Evolutionary conservation across 441 rosid genomes (phyloP).

Genomic region (Breynia disticha): DNA sequence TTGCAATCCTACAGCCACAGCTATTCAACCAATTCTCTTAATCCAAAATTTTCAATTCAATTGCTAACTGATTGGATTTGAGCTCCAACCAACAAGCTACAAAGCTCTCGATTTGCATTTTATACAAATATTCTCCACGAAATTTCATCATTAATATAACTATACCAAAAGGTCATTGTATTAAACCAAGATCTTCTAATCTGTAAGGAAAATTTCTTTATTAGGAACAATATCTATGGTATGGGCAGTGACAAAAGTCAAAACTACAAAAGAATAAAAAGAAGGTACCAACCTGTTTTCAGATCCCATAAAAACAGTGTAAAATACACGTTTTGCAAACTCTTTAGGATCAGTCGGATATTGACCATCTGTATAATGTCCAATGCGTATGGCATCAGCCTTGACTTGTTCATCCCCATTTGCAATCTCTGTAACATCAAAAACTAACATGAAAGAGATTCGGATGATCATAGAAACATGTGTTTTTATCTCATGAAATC

Average conservation of each 20-base stretch:
- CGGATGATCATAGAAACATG: not conserved
- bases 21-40: too few species aligned
- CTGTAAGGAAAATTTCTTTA: not conserved
- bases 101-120: too few species aligned
- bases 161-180: too few species aligned
- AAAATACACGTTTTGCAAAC: slow-evolving; percentile 84
- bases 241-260: not conserved
- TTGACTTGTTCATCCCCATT: slow-evolving; percentile 90
- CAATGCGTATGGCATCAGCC: slow-evolving; percentile 84
- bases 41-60: too few species aligned
- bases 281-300: slow-evolving; percentile 69
- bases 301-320: slow-evolving; percentile 90
- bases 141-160: too few species aligned
- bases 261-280: not conserved
- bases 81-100: too few species aligned
- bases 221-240: too few species aligned
- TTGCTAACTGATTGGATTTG: too few species aligned
- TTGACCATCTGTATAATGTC: slow-evolving; percentile 55
- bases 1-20: too few species aligned
- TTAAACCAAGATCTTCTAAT: too few species aligned
- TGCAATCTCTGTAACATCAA: slow-evolving; percentile 51
- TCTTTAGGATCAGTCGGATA: slow-evolving; percentile 91
- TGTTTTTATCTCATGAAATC: not conserved
- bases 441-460: slow-evolving; percentile 6
- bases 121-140: too few species aligned